These are phyloP conservation scores for Oryza coarctata DNA, from an alignment of 176 grass and related monocot species.

Conservation along the genomic window DNA sequence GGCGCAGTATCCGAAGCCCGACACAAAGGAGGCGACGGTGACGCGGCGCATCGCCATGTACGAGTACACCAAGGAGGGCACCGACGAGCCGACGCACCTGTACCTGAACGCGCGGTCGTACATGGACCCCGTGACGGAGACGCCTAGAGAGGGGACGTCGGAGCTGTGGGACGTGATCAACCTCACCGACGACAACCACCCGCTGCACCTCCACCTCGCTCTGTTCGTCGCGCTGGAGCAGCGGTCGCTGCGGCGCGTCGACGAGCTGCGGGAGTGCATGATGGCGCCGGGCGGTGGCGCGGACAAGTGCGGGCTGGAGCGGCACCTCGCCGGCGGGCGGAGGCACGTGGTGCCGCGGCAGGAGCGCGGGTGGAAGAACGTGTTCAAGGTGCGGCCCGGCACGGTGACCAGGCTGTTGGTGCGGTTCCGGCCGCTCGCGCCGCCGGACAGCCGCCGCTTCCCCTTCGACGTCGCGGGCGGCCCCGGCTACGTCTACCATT, in stretches of 20 bases:
- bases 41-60: constrained; percentile 73
- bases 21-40: constrained; percentile 1
- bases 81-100: constrained; percentile 79
- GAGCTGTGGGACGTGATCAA: constrained; percentile 95
- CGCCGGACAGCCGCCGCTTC: constrained; percentile 23
- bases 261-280: constrained; percentile 75
- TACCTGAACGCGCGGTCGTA: constrained; percentile 74
- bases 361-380: constrained; percentile 92
- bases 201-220: constrained; percentile 77
- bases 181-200: constrained; percentile 92
- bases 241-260: constrained; percentile 41
- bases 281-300: constrained; percentile 35
- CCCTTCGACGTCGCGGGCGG: constrained; percentile 67
- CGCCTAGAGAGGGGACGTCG: constrained; percentile 54
- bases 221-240: constrained; percentile 57
- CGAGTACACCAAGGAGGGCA: constrained; percentile 62
- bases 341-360: constrained; percentile 33
- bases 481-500: constrained; percentile 91
- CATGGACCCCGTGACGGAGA: constrained; percentile 81
- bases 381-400: constrained; percentile 70
- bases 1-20: constrained; percentile 22
- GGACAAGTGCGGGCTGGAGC: constrained; percentile 27
- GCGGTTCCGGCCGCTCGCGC: constrained; percentile 57
- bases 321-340: constrained; percentile 32
- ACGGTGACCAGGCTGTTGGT: constrained; percentile 60